These are phyloP conservation scores for Lenwebbia sp. DNA, from an alignment of 345 rosid genomes.

Conservation along the genomic window DNA sequence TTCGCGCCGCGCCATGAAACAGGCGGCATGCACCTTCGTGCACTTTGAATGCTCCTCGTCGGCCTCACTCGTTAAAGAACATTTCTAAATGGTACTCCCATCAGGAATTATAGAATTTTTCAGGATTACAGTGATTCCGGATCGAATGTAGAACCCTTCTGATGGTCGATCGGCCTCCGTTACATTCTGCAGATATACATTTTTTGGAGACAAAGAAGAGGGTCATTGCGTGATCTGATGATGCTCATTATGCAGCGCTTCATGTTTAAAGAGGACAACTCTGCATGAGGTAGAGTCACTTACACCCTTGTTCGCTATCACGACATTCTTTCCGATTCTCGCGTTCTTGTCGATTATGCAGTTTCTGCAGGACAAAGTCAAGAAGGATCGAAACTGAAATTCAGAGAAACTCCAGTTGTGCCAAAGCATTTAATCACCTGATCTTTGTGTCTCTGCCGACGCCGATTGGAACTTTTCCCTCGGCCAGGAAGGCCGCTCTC, in stretches of 20 bases:
- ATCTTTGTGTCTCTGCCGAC: conserved; percentile 64
- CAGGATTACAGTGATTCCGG: conserved; percentile 66
- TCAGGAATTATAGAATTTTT: conserved; percentile 51
- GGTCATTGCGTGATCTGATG: background rate
- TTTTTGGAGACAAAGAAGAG: background rate
- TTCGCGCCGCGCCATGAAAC: background rate
- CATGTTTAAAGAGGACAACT: background rate
- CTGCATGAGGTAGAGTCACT: conserved; percentile 11
- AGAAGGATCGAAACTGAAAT: background rate
- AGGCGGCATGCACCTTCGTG: background rate
- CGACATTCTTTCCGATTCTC: conserved; percentile 60
- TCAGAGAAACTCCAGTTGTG: background rate
- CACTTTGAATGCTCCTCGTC: background rate
- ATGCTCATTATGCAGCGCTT: background rate
- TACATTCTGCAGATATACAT: conserved; percentile 36
- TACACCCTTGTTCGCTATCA: conserved; percentile 69
- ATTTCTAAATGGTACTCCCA: conserved; percentile 46
- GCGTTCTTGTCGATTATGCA: conserved; percentile 85
- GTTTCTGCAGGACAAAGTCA: conserved; percentile 29
- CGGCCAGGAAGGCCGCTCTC: conserved; percentile 43
- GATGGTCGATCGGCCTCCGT: conserved; percentile 71
- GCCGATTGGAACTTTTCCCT: conserved; percentile 64
- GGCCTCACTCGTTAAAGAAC: background rate
- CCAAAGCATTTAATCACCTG: conserved; percentile 14
- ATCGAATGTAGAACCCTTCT: conserved; percentile 74